Conservation (phyloP, 2,329 filamentous ascomycete species). For the Fusarium incarnatum region DNA sequence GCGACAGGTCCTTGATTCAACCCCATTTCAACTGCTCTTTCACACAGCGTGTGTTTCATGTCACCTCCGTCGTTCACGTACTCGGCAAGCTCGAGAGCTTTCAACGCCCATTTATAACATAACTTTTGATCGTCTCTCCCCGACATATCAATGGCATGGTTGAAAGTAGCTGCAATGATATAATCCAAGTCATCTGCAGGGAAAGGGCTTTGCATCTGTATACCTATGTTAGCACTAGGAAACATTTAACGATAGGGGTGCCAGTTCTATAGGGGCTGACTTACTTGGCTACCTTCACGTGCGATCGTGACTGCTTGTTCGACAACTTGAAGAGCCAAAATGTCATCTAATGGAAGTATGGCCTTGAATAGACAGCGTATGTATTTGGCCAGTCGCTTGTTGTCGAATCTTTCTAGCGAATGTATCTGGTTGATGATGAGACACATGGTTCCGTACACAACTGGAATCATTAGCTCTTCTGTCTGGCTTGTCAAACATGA, state of each 20-base stretch:
- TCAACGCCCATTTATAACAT: slow-evolving; percentile 71
- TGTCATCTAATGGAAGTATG: slow-evolving; percentile 68
- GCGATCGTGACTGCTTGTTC: slow-evolving; percentile 71
- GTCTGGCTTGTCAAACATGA: not conserved
- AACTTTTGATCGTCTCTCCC: slow-evolving; percentile 64
- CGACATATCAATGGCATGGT: slow-evolving; percentile 76
- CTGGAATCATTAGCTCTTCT: slow-evolving; percentile 49
- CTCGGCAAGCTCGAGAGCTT: slow-evolving; percentile 71
- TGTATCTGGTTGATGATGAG: slow-evolving; percentile 78
- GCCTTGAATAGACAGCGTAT: slow-evolving; percentile 81
- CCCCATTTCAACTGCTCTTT: slow-evolving; percentile 57
- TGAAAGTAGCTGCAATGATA: slow-evolving; percentile 77
- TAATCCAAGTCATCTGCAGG: slow-evolving; percentile 78
- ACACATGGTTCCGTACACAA: slow-evolving; percentile 66
- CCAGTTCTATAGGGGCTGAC: not conserved
- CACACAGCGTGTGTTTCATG: slow-evolving; percentile 58
- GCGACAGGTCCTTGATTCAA: slow-evolving; percentile 24
- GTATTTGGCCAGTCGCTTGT: slow-evolving; percentile 76
- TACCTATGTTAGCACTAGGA: not conserved
- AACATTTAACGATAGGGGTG: slow-evolving; percentile 9
- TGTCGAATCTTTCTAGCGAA: slow-evolving; percentile 66
- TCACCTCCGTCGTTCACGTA: slow-evolving; percentile 66
- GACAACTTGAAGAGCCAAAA: slow-evolving; percentile 69
- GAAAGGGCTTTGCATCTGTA: slow-evolving; percentile 61
- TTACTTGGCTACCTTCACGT: slow-evolving; percentile 61